Conservation (phyloP, 352 stramenopile species). For the Globisporangium apiculatum region DNA sequence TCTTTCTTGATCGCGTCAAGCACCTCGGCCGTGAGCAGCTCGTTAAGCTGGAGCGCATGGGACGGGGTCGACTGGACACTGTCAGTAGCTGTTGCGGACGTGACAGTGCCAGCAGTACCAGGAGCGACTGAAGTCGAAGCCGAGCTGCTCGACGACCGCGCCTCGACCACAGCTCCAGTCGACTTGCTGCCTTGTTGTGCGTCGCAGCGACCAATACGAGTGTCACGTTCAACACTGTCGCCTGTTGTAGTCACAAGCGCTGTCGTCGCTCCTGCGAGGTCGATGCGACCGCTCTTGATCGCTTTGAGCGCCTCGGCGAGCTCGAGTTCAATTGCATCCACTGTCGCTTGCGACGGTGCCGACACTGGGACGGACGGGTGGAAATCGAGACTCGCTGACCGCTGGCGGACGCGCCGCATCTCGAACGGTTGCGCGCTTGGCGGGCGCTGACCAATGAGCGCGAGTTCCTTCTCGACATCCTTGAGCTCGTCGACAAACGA, state of each 20-base stretch:
- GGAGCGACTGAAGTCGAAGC: too few species aligned
- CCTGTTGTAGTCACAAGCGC: too few species aligned
- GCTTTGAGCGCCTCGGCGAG: conserved; percentile 5
- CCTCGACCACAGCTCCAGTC: too few species aligned
- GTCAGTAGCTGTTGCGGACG: background rate
- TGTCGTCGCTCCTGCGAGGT: background rate
- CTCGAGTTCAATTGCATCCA: conserved; percentile 9
- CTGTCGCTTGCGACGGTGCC: background rate
- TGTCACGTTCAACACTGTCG: too few species aligned
- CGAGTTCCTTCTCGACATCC: conserved; percentile 49
- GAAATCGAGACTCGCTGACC: conserved; percentile 22
- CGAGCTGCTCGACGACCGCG: too few species aligned
- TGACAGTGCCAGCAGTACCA: background rate
- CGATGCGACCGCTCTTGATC: conserved; percentile 1
- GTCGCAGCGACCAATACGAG: too few species aligned
- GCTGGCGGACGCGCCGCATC: conserved; percentile 14
- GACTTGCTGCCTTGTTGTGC: too few species aligned
- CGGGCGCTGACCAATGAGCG: conserved; percentile 33
- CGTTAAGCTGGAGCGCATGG: conserved; percentile 38
- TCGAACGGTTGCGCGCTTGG: conserved; percentile 14
- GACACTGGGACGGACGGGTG: conserved; percentile 2
- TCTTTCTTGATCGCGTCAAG: conserved; percentile 58
- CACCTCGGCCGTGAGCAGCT: conserved; percentile 38
- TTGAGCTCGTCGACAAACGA: conserved; percentile 50
- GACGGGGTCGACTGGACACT: background rate